Evolutionary conservation across 2,329 filamentous ascomycete species (phyloP).

Genomic region (Talaromyces sp.): DNA sequence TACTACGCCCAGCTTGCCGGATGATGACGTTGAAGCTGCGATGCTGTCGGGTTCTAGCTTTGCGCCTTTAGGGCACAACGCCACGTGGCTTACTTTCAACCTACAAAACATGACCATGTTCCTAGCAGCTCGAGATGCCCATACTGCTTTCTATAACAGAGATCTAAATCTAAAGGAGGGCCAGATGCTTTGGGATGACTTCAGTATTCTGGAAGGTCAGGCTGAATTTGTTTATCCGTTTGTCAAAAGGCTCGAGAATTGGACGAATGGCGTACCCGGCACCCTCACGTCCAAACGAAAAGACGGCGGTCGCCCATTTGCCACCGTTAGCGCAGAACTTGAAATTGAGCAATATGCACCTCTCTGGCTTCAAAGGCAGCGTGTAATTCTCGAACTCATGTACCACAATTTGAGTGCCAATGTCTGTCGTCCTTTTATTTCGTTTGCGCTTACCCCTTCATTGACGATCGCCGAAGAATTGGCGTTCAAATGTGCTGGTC

Average conservation of each 20-base stretch:
- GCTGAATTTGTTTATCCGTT: conserved; percentile 31
- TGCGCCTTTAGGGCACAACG: conserved; percentile 30
- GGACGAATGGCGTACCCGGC: conserved; percentile 38
- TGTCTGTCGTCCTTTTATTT: conserved; percentile 42
- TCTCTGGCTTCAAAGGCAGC: conserved; percentile 43
- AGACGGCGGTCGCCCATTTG: conserved; percentile 34
- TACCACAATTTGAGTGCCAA: conserved; percentile 41
- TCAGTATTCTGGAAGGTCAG: conserved; percentile 28
- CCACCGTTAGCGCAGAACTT: conserved; percentile 36
- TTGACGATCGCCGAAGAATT: conserved; percentile 24
- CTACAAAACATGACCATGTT: conserved; percentile 37
- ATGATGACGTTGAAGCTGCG: conserved; percentile 33
- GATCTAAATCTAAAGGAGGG: conserved; percentile 24
- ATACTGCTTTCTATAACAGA: conserved; percentile 36
- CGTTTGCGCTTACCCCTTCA: conserved; percentile 25
- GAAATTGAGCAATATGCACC: conserved; percentile 38
- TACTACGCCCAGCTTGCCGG: conserved; percentile 38
- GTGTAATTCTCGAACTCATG: conserved; percentile 40
- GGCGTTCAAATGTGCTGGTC: conserved; percentile 31
- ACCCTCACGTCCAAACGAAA: conserved; percentile 38
- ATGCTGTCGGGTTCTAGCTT: conserved; percentile 32
- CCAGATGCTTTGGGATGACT: conserved; percentile 32
- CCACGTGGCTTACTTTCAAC: conserved; percentile 42
- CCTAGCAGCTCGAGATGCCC: conserved; percentile 30
- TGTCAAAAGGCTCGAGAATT: conserved; percentile 30